Base-by-base conservation (phyloP, 2,329 filamentous ascomycete genomes). In the Diaporthe sp. region DNA sequence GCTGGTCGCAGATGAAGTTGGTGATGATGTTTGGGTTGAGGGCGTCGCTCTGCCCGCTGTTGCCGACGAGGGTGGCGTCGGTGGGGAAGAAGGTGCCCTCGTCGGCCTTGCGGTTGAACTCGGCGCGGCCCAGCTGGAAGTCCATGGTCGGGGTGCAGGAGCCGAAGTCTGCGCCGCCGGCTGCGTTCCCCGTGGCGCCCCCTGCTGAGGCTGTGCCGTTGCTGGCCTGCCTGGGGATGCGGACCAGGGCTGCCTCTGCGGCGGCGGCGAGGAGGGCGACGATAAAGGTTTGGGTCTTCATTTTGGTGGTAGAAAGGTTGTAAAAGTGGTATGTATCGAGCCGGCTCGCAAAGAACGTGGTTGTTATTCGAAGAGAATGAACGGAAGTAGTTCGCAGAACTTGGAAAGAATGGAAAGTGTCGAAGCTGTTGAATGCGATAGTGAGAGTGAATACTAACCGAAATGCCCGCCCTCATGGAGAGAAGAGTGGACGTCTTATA, bases 21-120 rank as follows among this genome's bases (percentile, higher is more conserved):
- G 89, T 91, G 85, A 92, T 92, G 84, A 92, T 92, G 84, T 89
- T 90, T 51, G 90, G 90, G 87, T 92, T 92, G 17, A 91, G 83
- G 49, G 90, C 89, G 76, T 92, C 90, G 76, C 87, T 82, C 82
- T 91, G 75, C 39, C 72, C 72, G 51, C 31, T 70, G 61, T 75
- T 75, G 65, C 60, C 75, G 25, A 76, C 75, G 44, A 76, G 72
- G 25, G 39, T 58, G 7, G 75, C 25, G 57, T 76, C 75, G 34
- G 72, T 76, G 5, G 74, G 74, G 68, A 73, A 73, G 74, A 75
- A 75, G 39, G 74, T 75, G 28, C 74, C n/a, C 68, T 75, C 70
- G 51, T 13, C 12, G 70, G 70, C 74, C 17, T 44, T 28, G 60
- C 70, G 74, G 49, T 72, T 74, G 61, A 74, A 74, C 61, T 74